These are phyloP conservation scores for Yamadazyma buinensis DNA, from an alignment of 1,139 yeast genomes.

Conservation along the genomic window DNA sequence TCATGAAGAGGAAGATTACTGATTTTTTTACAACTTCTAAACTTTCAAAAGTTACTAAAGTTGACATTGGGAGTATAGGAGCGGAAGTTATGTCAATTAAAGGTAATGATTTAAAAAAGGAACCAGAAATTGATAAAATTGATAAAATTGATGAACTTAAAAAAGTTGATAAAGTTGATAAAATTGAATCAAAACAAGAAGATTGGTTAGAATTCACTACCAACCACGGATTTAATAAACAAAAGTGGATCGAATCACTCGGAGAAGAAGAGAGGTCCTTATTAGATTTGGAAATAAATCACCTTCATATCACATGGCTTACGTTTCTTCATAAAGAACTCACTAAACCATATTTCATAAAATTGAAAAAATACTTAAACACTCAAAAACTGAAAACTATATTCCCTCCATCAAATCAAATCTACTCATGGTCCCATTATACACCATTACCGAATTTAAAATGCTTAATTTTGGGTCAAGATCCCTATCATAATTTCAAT, in stretches of 20 bases:
- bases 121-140: background rate
- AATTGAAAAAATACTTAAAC: slow-evolving; percentile 58
- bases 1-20: slow-evolving; percentile 5
- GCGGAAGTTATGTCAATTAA: too few species aligned
- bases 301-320: slow-evolving; percentile 79
- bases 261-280: slow-evolving; percentile 50
- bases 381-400: slow-evolving; percentile 42
- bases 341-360: slow-evolving; percentile 81
- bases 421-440: slow-evolving; percentile 91
- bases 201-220: slow-evolving; percentile 5
- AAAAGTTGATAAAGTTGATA: background rate
- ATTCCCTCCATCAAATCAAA: slow-evolving; percentile 73
- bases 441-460: slow-evolving; percentile 75
- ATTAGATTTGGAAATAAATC: slow-evolving; percentile 62
- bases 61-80: too few species aligned
- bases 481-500: slow-evolving; percentile 87
- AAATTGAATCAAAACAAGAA: too few species aligned
- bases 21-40: slow-evolving; percentile 6
- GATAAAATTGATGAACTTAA: background rate
- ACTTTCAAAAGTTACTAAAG: too few species aligned
- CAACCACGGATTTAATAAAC: slow-evolving; percentile 40
- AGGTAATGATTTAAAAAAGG: too few species aligned
- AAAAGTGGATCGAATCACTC: slow-evolving; percentile 51
- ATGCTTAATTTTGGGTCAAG: slow-evolving; percentile 89
- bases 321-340: slow-evolving; percentile 64